Base-by-base conservation (phyloP, 169 alveolate genomes). In the Plasmodium blacklocki region DNA sequence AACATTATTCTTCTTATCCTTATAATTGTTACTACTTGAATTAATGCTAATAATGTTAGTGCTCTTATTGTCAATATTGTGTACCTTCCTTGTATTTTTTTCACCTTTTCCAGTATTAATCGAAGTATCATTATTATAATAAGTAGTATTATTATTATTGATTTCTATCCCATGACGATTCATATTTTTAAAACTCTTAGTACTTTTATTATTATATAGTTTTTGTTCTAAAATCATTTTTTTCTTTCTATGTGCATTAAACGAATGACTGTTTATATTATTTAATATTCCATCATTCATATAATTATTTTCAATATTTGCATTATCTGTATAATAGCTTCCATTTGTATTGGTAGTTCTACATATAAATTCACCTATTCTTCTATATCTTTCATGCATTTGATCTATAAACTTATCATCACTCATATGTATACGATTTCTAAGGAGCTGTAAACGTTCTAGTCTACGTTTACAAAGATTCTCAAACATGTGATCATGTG, bases 191-290 rank as follows among this genome's bases (percentile, higher is more conserved):
- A 32, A 59, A 76, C 50, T 76, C 47, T 15, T 54, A 12, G 58
- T 60, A 58, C 50, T 74, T n/a, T 15, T 43, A 50, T 50, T 59
- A 59, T 39, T 14, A 19, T 52, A 6, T 23, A 39, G 14, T 26
- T 19, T 32, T 14, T 76, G 19, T 62, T 64, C 76, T 50, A 76
- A 50, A 63, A 45, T 70, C 49, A 32, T 21, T 11, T 76, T 63
- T n/a, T 63, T 76, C 50, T 64, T 76, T 76, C 63, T 76, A 50
- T 76, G 18, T 70, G 66, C 56, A 76, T 76, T 39, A 76, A 63
- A 45, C 23, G 52, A 63, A 23, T 52, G 47, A 63, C 50, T 64
- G 52, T 76, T 49, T 76, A 76, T 76, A 63, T 64, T 76, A 50
- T 64, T 76, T 54, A 76, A 49, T 76, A 63, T 76, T 50, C 23